Evolutionary conservation across 805 yeast genomes (phyloP), one percentile per base, ranked within the genome.

Genomic region (Teunomyces stri): DNA sequence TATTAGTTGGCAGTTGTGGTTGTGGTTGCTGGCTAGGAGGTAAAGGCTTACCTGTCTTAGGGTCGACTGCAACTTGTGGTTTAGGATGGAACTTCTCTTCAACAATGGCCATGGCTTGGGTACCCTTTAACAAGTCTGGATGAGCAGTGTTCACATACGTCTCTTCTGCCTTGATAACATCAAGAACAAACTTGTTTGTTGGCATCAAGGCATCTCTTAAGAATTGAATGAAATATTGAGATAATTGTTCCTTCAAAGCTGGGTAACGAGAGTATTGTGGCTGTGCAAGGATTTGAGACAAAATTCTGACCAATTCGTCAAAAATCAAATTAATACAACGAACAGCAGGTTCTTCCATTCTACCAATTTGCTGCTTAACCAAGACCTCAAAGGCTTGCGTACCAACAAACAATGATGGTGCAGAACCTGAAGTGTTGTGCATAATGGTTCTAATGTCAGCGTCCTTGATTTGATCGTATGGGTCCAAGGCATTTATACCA

Each of bases 81-180:
- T 75, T 71, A 18, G 89, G 88, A 58, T 82, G 94, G 68, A 89
- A 71, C 65, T 82, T 88, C 56, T 94, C 97, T 64, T 88, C 84
- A 29, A 94, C 96, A 66, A 89, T 84, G 4, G 87, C 83, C 94
- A 92, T 86, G 5, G 98, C 98, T 61, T 87, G 91, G 29, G 96
- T 85, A 41, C 99, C 99, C 65, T 88, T 91, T 58, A 94, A 78
- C 61, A 94, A 81, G 65, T 94, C 98, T 3, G 98, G 97, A 64
- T 94, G 99, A 2, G 96, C 98, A 4, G 99, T 94, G 69, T 94
- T 94, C 57, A 94, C 90, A 68, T 94, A 94, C 3, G 96, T 85
- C 61, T 91, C 92, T 69, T 94, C 99, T 50, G 96, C 75, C 49
- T 69, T 74, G 56, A 94, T 89, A 49, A 94, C 78, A 65, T 94